These are phyloP conservation scores for Tausonia pullulans DNA, from an alignment of 1,284 basidiomycete species.

Conservation along the genomic window DNA sequence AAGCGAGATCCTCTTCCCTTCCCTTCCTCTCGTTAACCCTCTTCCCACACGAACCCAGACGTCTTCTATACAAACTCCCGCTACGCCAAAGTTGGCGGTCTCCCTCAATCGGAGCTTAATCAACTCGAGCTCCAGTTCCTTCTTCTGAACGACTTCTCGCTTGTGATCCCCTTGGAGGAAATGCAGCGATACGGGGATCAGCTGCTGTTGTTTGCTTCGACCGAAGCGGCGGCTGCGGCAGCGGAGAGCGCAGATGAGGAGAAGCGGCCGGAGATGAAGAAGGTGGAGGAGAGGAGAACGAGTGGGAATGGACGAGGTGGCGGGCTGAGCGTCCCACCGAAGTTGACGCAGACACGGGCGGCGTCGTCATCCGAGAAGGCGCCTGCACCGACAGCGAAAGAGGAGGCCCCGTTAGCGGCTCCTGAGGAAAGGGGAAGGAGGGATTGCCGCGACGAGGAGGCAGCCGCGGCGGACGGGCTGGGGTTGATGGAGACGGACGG, in stretches of 20 bases:
- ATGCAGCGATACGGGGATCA: slow-evolving; percentile 93
- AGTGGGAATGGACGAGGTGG: background rate
- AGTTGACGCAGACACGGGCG: too few relatives aligned
- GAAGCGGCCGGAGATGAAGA: background rate
- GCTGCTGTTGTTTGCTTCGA: slow-evolving; percentile 44
- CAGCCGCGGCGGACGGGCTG: too few relatives aligned
- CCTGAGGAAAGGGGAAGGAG: too few relatives aligned
- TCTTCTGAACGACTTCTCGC: slow-evolving; percentile 84
- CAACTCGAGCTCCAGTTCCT: slow-evolving; percentile 95
- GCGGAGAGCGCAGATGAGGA: background rate
- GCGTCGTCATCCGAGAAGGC: too few relatives aligned
- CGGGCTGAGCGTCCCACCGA: background rate
- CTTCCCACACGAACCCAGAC: slow-evolving; percentile 39
- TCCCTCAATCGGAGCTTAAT: slow-evolving; percentile 88
- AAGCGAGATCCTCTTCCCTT: slow-evolving; percentile 15
- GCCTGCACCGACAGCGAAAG: too few relatives aligned
- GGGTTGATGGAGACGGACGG: too few relatives aligned
- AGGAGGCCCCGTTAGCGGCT: too few relatives aligned
- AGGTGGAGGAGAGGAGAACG: background rate
- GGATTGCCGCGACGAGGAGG: too few relatives aligned
- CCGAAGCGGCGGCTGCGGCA: background rate
- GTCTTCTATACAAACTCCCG: slow-evolving; percentile 99
- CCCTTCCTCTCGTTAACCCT: background rate
- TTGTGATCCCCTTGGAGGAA: slow-evolving; percentile 78
- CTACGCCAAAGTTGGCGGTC: slow-evolving; percentile 94